Percentiles rank a stretch among this genome's conserved stretches.
Evolutionary conservation across 192 early-diverging fungal species (phyloP).

Genomic region (Pilobolus umbonatus): DNA sequence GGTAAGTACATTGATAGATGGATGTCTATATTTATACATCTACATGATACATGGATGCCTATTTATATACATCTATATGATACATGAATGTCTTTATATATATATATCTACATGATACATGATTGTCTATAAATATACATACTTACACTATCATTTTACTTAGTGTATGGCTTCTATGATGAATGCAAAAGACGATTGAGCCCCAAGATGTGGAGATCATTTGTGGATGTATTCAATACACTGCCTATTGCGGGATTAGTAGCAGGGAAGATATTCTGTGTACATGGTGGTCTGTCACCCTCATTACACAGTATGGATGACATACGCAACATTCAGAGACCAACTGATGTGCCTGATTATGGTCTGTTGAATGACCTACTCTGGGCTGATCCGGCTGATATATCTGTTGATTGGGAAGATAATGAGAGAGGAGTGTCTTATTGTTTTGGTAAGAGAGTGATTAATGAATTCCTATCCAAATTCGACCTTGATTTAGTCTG

Average conservation of each 20-base stretch:
- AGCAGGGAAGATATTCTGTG: conserved; percentile 91
- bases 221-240: conserved; percentile 90
- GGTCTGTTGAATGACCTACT: conserved; percentile 88
- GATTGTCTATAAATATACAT: conserved; percentile 13
- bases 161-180: conserved; percentile 96
- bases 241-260: conserved; percentile 93
- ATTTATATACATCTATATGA: background rate
- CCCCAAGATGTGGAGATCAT: conserved; percentile 88
- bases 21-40: background rate
- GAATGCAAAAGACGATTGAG: conserved; percentile 90
- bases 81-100: background rate
- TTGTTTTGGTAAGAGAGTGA: conserved; percentile 84
- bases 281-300: conserved; percentile 91
- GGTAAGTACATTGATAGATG: conserved; percentile 43
- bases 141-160: conserved; percentile 18
- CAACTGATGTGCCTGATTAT: conserved; percentile 89
- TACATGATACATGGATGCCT: background rate
- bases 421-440: conserved; percentile 95
- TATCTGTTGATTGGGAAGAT: conserved; percentile 78
- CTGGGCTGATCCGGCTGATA: conserved; percentile 90
- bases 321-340: conserved; percentile 73
- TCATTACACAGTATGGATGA: conserved; percentile 78
- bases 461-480: conserved; percentile 77
- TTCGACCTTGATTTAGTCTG: conserved; percentile 94
- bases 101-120: too few species aligned